Evolutionary conservation across 1,139 yeast species (phyloP), one percentile per base, ranked within the genome.

Genomic region (Suhomyces bribrorum): DNA sequence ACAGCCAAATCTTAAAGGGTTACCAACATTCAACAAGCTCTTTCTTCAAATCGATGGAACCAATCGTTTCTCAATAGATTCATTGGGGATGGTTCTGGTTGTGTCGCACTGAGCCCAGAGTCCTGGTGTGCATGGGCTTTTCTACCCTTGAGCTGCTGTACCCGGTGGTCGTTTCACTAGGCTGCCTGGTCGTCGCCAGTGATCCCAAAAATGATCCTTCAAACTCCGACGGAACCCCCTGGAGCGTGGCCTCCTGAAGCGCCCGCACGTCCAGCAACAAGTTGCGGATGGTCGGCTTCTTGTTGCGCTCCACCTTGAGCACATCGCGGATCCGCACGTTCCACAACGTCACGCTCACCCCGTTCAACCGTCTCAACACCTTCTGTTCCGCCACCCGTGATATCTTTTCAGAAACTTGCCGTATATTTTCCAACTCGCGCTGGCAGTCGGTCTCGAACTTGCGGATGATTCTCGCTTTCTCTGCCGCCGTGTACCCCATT

Each of bases 251-350:
- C 22, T 46, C 47, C 29, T 47, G 41, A 32, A 47, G 31, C 6
- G 47, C 49, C 35, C 56, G 53, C 9, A 70, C 52, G 40, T 69
- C 75, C n/a, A 43, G 53, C 26, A 57, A 54, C 42, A 62, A 56
- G 17, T 45, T 59, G 44, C 52, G 56, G 5, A 63, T 44, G 5
- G 62, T 55, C 2, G 74, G 62, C 20, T 57, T 56, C 29, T 66
- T 62, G 31, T 59, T 66, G 31, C 82, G 48, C 45, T 78, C 83
- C 5, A 73, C 59, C 38, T 61, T 61, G 22, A 78, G 52, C 11
- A 67, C 65, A 41, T 70, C 69, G 34, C 57, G 61, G 22, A 72
- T 51, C 40, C 58, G 62, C 5, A 69, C 66, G 38, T 65, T 54
- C 61, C 74, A 66, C 23, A 71, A 48, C 2, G 73, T 64, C 14